Evolutionary conservation across 2,329 filamentous ascomycete species (phyloP), one percentile per base, ranked within the genome.

Genomic region (Penicillium sp.): DNA sequence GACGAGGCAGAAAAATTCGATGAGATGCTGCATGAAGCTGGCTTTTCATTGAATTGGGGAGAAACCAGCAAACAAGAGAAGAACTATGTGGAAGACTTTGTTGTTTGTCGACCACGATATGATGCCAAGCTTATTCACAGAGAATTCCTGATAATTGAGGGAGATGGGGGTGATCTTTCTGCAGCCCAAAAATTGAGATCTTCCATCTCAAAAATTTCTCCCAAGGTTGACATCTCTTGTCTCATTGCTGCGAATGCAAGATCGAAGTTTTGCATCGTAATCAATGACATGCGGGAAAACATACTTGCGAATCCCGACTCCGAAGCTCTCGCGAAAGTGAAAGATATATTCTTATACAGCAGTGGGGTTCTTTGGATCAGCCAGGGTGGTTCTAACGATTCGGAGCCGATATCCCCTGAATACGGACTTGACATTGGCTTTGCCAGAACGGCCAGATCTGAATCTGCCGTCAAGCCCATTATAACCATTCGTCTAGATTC

Each of bases 401-500:
- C n/a, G 3, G 43, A 54, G 2, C 24, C 58, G 0, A 36, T 10
- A 5, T 51, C 58, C 16, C 66, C 67, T 3, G 51, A 58, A 10
- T 57, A 51, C 5, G 60, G 51, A 3, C 45, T 69, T 6, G 52
- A 54, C 5, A 42, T 55, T 16, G 67, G 67, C 8, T 63, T 69
- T 42, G 56, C 64, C 48, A 53, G 66, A 36, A 67, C 66, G 11
- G 65, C 67, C 3, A 64, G 67, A 7, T 62, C 65, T 2, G 66
- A 69, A 44, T 62, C 63, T 2, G 66, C 59, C 1, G 57, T 61
- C 3, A 49, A 52, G 1, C 51, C 52, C 3, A 67, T 69, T 3
- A 28, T 69, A 2, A 68, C 61, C 7, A 56, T 69, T 8, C 63
- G 69, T 11, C 23, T 69, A 5, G 63, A 64, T 31, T 52, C 37